Evolutionary conservation across 2,329 filamentous ascomycete genomes (phyloP), one percentile per base, ranked within the genome.

Genomic region (Penicillium olsonii): DNA sequence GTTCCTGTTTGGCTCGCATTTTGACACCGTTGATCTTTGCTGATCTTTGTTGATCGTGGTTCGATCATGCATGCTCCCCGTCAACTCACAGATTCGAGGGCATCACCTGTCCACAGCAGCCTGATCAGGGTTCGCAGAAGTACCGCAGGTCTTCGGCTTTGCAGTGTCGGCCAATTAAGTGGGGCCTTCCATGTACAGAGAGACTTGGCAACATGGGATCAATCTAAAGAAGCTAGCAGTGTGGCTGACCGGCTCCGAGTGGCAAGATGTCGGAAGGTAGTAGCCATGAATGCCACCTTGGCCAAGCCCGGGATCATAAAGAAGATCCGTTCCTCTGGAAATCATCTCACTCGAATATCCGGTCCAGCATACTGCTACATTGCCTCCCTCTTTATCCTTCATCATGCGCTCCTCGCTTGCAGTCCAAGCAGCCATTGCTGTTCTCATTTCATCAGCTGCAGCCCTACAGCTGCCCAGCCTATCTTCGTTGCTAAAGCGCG

Each of bases 401-500:
- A 27, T 1, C n/a, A 39, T 39, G 37, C 37, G 14, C 15, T 12
- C 15, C 14, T 39, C 37, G 11, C 2, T 17, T 14, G 8, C 6
- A 11, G 6, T 6, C 14, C 12, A 31, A n/a, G 12, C 29, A 31
- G 29, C 29, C 6, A n/a, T 50, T n/a, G 24, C 38, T 19, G 31
- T 41, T 24, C n/a, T 58, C 24, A 20, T 45, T 5, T 38, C 38
- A 14, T 47, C 50, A 10, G 19, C 41, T 17, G 10, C 22, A 27
- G 51, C 50, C 2, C 42, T 46, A 20, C 33, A 53, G 8, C 26
- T 38, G 4, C 45, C 45, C 12, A 27, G 51, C 8, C 35, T 41
- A 27, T 19, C 37, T 41, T 42, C 42, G n/a, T 27, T 55, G 39
- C 20, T 37, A 5, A 42, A 42, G 17, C 46, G 48, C 27, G 48